Base-by-base conservation (phyloP, 2,329 filamentous ascomycete species). In the Calonectria hawksworthii region DNA sequence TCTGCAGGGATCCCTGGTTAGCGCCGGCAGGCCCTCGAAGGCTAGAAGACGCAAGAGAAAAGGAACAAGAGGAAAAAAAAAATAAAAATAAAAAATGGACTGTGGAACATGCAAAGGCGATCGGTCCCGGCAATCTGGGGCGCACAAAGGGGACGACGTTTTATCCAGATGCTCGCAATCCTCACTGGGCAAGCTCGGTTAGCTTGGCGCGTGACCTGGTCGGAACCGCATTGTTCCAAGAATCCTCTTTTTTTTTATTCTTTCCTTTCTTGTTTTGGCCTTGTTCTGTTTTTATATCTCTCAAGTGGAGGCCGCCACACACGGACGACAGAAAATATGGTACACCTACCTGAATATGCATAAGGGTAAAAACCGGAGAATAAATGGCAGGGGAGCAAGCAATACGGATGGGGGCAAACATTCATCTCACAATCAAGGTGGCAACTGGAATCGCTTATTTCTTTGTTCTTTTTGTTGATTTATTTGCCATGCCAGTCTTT, bases 11-110 rank as follows among this genome's bases (percentile, higher is more conserved):
- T 28, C 61, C 61, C 66, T 70, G 56, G 66, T 70, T 74, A 68
- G 72, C 63, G 68, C 72, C 61, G 52, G 72, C 72, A 74, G 52
- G 68, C 41, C 67, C 30, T 32, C 32, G 23, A 32, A 67, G 63
- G 64, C 32, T 56, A 70, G 61, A 63, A 38, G n/a, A 13, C 23
- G 63, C 32, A 50, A 38, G 63, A 71, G 63, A 71, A 68, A 36
- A 50, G 30, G n/a, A 30, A 71, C 23, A n/a, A 4, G 41, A n/a
- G 14, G 63, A 34, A 11, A 38, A 51, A 4, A 36, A 51, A 41
- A 59, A 32, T 21, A 23, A 64, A 64, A 64, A 36, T 30, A 44
- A 64, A 14, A 47, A 44, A 47, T 26, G 38, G 38, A 30, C 28
- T 65, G 61, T 65, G 61, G 61, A 65, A 65, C 61, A 47, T 65